Base-by-base conservation (phyloP, 164 flowering plant genomes). In the Saururus chinensis region DNA sequence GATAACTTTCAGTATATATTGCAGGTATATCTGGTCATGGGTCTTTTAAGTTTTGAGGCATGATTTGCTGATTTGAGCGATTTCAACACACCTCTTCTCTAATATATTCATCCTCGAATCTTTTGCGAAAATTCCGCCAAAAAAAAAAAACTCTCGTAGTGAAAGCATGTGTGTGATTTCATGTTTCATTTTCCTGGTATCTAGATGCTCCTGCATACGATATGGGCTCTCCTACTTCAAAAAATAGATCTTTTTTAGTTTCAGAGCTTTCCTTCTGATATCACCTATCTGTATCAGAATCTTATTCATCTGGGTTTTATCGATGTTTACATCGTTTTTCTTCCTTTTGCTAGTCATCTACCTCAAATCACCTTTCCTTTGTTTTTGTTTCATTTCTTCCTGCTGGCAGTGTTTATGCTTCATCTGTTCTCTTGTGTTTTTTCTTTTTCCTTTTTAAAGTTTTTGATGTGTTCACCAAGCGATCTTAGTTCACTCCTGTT, bases 271-370 rank as follows among this genome's bases (percentile, higher is more conserved):
- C 48, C 35, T 22, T 40, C 21, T 24, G 54, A 5, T 62, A 10
- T 17, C 19, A 56, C 69, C 64, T 59, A 56, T 58, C 70, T 61
- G n/a, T n/a, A n/a, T n/a, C 22, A 21, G 45, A 64, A 66, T 53
- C 68, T 71, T 40, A 45, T 26, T 19, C 6, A 19, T 14, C 42
- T 41, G 59, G 19, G n/a, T 53, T 40, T 17, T 16, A 21, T 41
- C 9, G 40, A 23, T 10, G 7, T 30, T 30, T 6, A n/a, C 20
- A 20, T 22, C 25, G 49, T 24, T 24, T 40, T 10, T 51, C 11
- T 30, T 9, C 6, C 17, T 60, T 19, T n/a, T n/a, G n/a, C n/a
- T n/a, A n/a, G n/a, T n/a, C n/a, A n/a, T n/a, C n/a, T n/a, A n/a
- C n/a, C n/a, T n/a, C n/a, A n/a, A n/a, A n/a, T n/a, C n/a, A n/a